These are phyloP conservation scores for Paramecium sonneborni DNA, from an alignment of 73 alveolate species.

Conservation along the genomic window DNA sequence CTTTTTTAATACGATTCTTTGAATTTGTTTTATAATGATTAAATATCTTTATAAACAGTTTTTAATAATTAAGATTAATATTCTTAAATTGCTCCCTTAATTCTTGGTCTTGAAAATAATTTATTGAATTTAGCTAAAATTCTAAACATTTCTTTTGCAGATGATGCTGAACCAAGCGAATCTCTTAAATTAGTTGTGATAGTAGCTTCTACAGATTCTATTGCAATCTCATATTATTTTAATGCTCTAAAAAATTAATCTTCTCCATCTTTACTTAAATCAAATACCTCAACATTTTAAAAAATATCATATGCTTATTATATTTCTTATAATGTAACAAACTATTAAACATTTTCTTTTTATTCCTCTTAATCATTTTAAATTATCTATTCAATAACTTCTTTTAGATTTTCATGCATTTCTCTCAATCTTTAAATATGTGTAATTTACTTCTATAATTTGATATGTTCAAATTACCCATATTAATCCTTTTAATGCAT, in stretches of 20 bases:
- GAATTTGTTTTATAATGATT: conserved; percentile 75
- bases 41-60: conserved; percentile 80
- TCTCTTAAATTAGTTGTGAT: conserved; percentile 88
- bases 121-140: conserved; percentile 90
- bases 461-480: conserved; percentile 37
- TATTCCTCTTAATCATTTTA: conserved; percentile 33
- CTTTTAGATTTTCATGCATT: conserved; percentile 66
- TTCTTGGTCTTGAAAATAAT: conserved; percentile 88
- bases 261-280: conserved; percentile 87
- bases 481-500: not conserved
- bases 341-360: conserved; percentile 7
- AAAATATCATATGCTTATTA: conserved; percentile 84
- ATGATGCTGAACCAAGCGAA: conserved; percentile 84
- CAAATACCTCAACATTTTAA: conserved; percentile 84
- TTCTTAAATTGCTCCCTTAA: conserved; percentile 93
- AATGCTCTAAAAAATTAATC: conserved; percentile 83
- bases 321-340: conserved; percentile 72
- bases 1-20: conserved; percentile 75
- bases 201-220: conserved; percentile 88
- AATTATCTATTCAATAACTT: conserved; percentile 62
- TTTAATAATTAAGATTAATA: conserved; percentile 85
- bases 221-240: conserved; percentile 78
- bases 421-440: conserved; percentile 15
- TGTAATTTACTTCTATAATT: not conserved
- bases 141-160: conserved; percentile 93